Evolutionary conservation across 768 basidiomycete genomes (phyloP), one percentile per base, ranked within the genome.

Genomic region (Boletales sp.): DNA sequence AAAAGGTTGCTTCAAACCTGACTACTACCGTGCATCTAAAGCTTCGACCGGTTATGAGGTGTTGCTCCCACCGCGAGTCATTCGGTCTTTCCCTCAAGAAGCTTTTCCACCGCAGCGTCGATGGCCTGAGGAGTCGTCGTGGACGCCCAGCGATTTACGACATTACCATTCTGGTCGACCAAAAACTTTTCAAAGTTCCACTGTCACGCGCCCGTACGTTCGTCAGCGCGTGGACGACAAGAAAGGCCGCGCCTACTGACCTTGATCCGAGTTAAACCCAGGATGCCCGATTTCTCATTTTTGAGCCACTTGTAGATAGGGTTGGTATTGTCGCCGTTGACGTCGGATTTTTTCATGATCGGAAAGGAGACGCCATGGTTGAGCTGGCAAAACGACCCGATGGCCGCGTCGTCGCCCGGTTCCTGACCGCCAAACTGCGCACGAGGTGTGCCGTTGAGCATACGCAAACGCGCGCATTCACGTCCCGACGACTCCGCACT

Each of bases 181-280:
- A 94, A 72, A 74, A 94, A 94, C 67, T 90, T 90, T 69, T 90
- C 89, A 67, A 92, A 92, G 69, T 93, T 93, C 91, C 90, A 93
- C 86, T 88, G 50, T 32, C 41, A 8, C 3, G 6, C 25, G 25
- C 18, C 13, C 12, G 28, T 19, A 12, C 17, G 32, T 55, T 5
- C 17, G 34, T 55, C 6, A 56, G 37, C 37, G n/a, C 9, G 15
- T 44, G 33, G 33, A 12, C 21, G 34, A 43, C 25, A 42, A 4
- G 38, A 4, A 13, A 12, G 13, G 5, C 34, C 34, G 15, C 32
- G 15, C n/a, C 3, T 18, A 65, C 73, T 12, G 41, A 84, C 87
- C 81, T 90, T 90, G 71, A 90, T 87, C 37, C 86, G 75, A 2
- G 78, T 74, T 42, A 89, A 69, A 15, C 89, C 87, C 43, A 90